Evolutionary conservation across 2,329 filamentous ascomycete species (phyloP).

Genomic region (Botrytis hyacinthi): DNA sequence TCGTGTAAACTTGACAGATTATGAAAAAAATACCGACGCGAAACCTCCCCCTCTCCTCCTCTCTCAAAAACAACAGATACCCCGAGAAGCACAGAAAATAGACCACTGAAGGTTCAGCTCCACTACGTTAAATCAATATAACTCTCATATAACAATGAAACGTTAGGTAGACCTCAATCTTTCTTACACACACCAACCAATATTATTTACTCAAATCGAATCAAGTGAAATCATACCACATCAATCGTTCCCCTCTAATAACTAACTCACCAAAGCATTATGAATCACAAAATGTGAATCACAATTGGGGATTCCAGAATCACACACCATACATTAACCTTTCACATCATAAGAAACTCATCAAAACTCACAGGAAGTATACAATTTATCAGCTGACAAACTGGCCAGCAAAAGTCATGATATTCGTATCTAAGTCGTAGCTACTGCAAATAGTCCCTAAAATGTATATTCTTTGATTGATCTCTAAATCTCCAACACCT

Average conservation of each 20-base stretch:
- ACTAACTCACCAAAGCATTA: neutral
- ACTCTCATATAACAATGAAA: too few species aligned
- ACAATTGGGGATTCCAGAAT: neutral
- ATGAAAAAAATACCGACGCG: too few species aligned
- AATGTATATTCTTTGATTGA: neutral
- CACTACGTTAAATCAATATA: too few species aligned
- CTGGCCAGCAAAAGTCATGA: conserved; percentile 8
- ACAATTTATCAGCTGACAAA: neutral
- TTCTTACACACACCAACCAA: too few species aligned
- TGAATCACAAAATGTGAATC: neutral
- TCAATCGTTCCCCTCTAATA: neutral
- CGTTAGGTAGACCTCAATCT: too few species aligned
- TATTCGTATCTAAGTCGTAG: neutral
- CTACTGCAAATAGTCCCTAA: neutral
- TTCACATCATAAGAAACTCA: neutral
- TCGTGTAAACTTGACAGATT: too few species aligned
- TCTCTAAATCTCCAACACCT: neutral
- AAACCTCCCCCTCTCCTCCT: too few species aligned
- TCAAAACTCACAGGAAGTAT: neutral
- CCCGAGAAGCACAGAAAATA: too few species aligned
- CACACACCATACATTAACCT: neutral
- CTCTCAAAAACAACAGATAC: too few species aligned
- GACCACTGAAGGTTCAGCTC: too few species aligned
- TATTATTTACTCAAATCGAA: too few species aligned
- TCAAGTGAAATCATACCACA: too few species aligned